Evolutionary conservation across 2,329 filamentous ascomycete genomes (phyloP).

Genomic region (Pseudocercospora macadamiae): DNA sequence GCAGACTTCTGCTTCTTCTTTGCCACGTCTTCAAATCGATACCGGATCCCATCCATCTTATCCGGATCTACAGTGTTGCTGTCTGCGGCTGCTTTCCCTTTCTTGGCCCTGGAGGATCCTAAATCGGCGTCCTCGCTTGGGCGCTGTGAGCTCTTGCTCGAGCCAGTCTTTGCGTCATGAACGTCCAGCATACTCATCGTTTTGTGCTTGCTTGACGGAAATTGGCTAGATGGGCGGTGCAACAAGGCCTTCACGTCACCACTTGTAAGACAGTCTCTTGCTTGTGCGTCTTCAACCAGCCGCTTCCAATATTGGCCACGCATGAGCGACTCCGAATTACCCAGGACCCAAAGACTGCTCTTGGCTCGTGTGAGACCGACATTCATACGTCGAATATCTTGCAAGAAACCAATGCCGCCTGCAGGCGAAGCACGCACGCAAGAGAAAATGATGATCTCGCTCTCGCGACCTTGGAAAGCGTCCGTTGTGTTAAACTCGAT

Average conservation of each 20-base stretch:
- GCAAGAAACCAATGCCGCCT: slow-evolving; percentile 97
- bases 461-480: slow-evolving; percentile 95
- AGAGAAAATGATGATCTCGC: slow-evolving; percentile 98
- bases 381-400: slow-evolving; percentile 98
- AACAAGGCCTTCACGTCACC: slow-evolving; percentile 64
- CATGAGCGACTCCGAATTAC: slow-evolving; percentile 82
- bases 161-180: not conserved
- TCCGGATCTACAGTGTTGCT: slow-evolving; percentile 32
- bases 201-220: slow-evolving; percentile 32
- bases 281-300: slow-evolving; percentile 78
- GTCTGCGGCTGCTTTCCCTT: not conserved
- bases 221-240: slow-evolving; percentile 53
- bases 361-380: slow-evolving; percentile 96
- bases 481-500: slow-evolving; percentile 99
- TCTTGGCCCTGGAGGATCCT: not conserved
- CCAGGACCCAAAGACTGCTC: slow-evolving; percentile 93
- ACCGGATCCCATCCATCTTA: slow-evolving; percentile 43
- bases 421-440: slow-evolving; percentile 92
- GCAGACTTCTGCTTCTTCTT: slow-evolving; percentile 25
- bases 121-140: not conserved
- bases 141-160: not conserved
- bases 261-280: slow-evolving; percentile 74
- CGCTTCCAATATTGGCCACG: slow-evolving; percentile 91
- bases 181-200: slow-evolving; percentile 32
- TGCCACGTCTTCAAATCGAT: slow-evolving; percentile 35